phyloP scores from a whole-genome alignment of 805 yeast species.

The Hanseniaspora pseudoguilliermondii region DNA sequence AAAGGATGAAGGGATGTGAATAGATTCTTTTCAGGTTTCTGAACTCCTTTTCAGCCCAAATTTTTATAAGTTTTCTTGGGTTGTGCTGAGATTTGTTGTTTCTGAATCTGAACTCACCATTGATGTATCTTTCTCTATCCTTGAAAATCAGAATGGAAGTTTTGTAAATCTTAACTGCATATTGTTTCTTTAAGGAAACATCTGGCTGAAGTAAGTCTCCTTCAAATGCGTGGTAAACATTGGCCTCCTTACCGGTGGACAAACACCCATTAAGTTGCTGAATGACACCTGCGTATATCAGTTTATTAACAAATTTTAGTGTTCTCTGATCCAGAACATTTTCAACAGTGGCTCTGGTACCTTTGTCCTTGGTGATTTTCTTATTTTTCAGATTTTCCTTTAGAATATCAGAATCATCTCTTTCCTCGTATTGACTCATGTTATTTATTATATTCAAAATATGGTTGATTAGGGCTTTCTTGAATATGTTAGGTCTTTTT shows the following conservation, averaged over 20 bases:
- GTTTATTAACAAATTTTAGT: constrained; percentile 61
- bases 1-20: constrained; percentile 62
- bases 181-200: constrained; percentile 31
- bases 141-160: constrained; percentile 94
- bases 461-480: too few relatives aligned
- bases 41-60: constrained; percentile 98
- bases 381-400: constrained; percentile 53
- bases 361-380: constrained; percentile 59
- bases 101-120: constrained; percentile 88
- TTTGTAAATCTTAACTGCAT: constrained; percentile 87
- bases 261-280: constrained; percentile 85
- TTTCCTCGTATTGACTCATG: constrained; percentile 16
- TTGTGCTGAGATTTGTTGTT: constrained; percentile 76
- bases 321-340: constrained; percentile 95
- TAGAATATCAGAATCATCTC: constrained; percentile 38
- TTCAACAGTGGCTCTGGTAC: constrained; percentile 93
- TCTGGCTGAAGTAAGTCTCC: constrained; percentile 24
- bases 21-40: constrained; percentile 77
- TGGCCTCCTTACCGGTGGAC: constrained; percentile 97
- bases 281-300: constrained; percentile 72
- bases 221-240: constrained; percentile 73
- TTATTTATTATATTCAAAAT: too few relatives aligned
- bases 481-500: too few relatives aligned
- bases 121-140: constrained; percentile 90
- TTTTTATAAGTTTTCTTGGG: constrained; percentile 92